Evolutionary conservation across 2,329 filamentous ascomycete species (phyloP).

Genomic region (Penicillium sp.): DNA sequence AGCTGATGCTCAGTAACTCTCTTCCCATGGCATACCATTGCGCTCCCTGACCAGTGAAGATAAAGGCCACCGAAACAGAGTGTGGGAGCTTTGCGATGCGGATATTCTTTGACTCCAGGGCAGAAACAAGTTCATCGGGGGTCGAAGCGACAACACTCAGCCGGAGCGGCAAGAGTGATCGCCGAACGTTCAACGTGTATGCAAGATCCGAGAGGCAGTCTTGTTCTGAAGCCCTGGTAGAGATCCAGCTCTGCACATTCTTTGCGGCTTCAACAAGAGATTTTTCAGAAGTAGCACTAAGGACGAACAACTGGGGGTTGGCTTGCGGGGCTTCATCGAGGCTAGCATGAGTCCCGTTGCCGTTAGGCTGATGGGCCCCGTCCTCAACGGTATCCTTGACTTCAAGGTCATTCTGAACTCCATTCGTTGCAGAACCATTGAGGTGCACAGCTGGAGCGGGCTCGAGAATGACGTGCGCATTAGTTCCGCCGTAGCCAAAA

Average conservation of each 20-base stretch:
- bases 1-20: constrained; percentile 22
- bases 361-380: not conserved
- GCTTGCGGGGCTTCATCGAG: not conserved
- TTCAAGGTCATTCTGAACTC: not conserved
- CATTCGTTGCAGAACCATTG: not conserved
- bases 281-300: constrained; percentile 7
- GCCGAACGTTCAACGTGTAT: constrained; percentile 3
- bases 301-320: not conserved
- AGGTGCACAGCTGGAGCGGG: constrained; percentile 21
- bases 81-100: constrained; percentile 2
- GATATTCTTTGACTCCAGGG: constrained; percentile 1
- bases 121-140: not conserved
- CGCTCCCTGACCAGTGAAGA: constrained; percentile 33
- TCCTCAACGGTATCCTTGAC: not conserved
- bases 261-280: constrained; percentile 3
- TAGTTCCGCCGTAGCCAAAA: constrained; percentile 38
- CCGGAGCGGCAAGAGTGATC: constrained; percentile 5
- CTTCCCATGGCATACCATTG: constrained; percentile 39
- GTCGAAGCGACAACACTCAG: constrained; percentile 2
- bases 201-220: constrained; percentile 4
- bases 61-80: constrained; percentile 2
- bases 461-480: constrained; percentile 37
- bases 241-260: constrained; percentile 4
- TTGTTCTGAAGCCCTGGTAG: not conserved
- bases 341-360: not conserved